Evolutionary conservation across 345 rosid genomes (phyloP), one percentile per base, ranked within the genome.

Genomic region (Zanthoxylum bungeanum): DNA sequence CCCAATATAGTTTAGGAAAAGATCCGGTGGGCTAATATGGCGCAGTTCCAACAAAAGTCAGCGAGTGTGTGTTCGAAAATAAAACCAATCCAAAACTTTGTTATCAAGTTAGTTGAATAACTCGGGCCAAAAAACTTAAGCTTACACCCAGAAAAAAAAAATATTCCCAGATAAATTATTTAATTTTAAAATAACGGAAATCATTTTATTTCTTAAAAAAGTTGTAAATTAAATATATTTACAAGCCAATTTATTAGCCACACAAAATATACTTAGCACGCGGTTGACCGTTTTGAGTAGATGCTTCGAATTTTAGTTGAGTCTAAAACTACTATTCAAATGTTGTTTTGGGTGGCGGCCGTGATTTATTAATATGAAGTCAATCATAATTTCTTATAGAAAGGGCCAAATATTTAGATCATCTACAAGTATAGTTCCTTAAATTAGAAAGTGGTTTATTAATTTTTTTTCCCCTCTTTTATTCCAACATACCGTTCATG

Each of bases 261-360:
- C 39, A 6, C 3, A n/a, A 49, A n/a, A 4, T n/a, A 16, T 57
- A 65, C 40, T 49, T 33, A 21, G 69, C 21, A 30, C 14, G 19
- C 1, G 44, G 42, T 60, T 44, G 64, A 68, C 69, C 47, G 0
- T 30, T 52, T 37, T 11, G 8, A 34, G n/a, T 10, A 57, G 63
- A 24, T 14, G 6, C 49, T 60, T 74, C 46, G 25, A 74, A 60
- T 57, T 74, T 52, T 9, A 14, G 49, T 44, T 14, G n/a, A 47
- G 27, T 46, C 51, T 19, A 0, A 46, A 75, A 56, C 21, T 33
- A 33, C n/a, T 4, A 1, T 57, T 47, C 66, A 57, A 64, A 44
- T 44, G 46, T 31, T 22, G 28, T 3, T 27, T 21, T 21, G 55
- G 78, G 70, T 53, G 78, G 70, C 60, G 78, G 74, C 66, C 42